phyloP scores from a whole-genome alignment of 495 filamentous ascomycete species.

The Elasticomyces elasticus region DNA sequence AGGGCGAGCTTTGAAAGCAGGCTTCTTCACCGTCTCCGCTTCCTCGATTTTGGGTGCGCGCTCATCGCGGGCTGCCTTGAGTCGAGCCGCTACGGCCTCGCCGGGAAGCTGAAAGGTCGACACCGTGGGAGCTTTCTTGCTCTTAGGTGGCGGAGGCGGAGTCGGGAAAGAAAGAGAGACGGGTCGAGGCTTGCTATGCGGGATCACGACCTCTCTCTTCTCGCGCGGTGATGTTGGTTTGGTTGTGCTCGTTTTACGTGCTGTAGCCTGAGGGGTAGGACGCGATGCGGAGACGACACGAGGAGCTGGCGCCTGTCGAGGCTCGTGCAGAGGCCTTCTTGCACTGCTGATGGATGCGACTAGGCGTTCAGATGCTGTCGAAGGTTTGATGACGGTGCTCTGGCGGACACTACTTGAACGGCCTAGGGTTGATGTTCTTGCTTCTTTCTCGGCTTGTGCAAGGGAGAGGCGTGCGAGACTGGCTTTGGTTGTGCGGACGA shows the following conservation, averaged over 20 bases:
- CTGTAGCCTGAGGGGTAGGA: too few species aligned
- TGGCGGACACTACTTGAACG: slow-evolving; percentile 9
- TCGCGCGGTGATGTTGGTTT: too few species aligned
- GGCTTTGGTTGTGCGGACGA: slow-evolving; percentile 19
- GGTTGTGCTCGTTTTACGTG: too few species aligned
- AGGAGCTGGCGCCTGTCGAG: too few species aligned
- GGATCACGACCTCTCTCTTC: slow-evolving; percentile 16
- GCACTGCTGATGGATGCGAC: too few species aligned
- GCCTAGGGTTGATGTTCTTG: too few species aligned
- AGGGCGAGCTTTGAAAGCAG: slow-evolving; percentile 54
- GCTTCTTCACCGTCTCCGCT: slow-evolving; percentile 41
- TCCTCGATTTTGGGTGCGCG: slow-evolving; percentile 42
- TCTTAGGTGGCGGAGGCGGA: slow-evolving; percentile 41
- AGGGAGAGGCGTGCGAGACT: slow-evolving; percentile 12
- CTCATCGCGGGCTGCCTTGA: slow-evolving; percentile 57
- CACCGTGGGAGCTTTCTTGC: slow-evolving; percentile 49
- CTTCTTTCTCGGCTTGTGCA: slow-evolving; percentile 8
- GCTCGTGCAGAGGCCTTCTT: too few species aligned
- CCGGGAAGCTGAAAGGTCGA: slow-evolving; percentile 63
- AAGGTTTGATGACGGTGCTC: background rate
- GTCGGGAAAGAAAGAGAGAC: slow-evolving; percentile 35
- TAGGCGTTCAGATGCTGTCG: background rate
- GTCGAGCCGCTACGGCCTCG: slow-evolving; percentile 59
- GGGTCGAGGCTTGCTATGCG: slow-evolving; percentile 26
- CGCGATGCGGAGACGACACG: too few species aligned